Percentiles rank a stretch among this genome's conserved stretches.
Evolutionary conservation across 345 rosid genomes (phyloP).

Genomic region (Cardamine resedifolia): DNA sequence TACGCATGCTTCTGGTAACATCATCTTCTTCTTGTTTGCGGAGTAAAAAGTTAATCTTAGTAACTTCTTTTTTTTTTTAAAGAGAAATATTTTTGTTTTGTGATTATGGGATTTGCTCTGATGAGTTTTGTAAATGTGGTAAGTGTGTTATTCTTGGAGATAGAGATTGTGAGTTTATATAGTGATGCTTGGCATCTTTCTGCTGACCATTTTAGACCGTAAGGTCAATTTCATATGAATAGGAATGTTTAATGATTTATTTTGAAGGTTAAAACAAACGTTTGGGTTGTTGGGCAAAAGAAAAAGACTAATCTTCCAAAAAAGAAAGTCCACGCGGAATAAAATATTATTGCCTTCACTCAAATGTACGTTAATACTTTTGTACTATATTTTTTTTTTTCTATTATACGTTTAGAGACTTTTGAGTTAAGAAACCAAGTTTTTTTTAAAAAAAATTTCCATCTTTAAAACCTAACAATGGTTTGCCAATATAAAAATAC

Average conservation of each 20-base stretch:
- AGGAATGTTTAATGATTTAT: neutral
- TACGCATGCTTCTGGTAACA: too few species aligned
- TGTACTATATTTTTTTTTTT: too few species aligned
- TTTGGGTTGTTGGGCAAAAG: neutral
- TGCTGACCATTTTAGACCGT: conserved; percentile 22
- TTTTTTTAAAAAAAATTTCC: neutral
- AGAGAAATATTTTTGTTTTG: neutral
- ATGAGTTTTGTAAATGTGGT: neutral
- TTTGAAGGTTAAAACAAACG: neutral
- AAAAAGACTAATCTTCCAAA: neutral
- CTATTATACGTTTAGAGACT: neutral
- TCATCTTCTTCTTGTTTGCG: too few species aligned
- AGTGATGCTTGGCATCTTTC: neutral
- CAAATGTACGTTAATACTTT: neutral
- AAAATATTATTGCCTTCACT: neutral
- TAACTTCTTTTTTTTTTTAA: neutral
- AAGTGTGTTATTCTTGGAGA: neutral
- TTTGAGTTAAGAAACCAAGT: neutral
- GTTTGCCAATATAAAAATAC: too few species aligned
- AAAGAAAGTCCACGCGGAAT: conserved; percentile 5
- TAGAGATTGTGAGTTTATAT: conserved; percentile 11
- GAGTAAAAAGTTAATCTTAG: too few species aligned
- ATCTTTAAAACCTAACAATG: neutral
- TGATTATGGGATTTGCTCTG: conserved; percentile 3
- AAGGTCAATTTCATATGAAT: neutral